These are phyloP conservation scores for Fusarium paranaense DNA, from an alignment of 2,329 filamentous ascomycete genomes.

Conservation along the genomic window DNA sequence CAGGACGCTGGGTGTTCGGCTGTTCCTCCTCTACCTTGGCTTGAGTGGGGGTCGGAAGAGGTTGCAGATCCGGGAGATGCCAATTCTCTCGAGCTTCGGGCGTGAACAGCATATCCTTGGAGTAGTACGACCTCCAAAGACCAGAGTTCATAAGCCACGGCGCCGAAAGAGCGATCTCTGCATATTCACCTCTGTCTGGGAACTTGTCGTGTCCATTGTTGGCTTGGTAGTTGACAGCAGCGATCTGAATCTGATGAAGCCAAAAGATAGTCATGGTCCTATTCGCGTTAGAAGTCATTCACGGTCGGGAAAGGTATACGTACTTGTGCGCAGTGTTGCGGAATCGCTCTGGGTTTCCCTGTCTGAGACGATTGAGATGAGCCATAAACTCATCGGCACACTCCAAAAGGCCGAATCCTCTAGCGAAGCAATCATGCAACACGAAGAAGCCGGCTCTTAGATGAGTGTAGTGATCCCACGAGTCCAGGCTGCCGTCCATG, in stretches of 20 bases:
- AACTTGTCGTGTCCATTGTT: constrained; percentile 13
- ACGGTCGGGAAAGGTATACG: not conserved
- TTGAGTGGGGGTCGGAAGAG: constrained; percentile 38
- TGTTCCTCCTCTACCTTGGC: not conserved
- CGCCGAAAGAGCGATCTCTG: constrained; percentile 38
- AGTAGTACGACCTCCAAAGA: constrained; percentile 49
- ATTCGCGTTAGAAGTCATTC: not conserved
- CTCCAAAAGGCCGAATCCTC: constrained; percentile 39
- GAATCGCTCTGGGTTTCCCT: constrained; percentile 45
- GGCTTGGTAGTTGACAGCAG: constrained; percentile 42
- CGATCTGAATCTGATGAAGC: constrained; percentile 49
- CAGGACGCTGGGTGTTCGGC: not conserved
- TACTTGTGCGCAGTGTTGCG: constrained; percentile 50
- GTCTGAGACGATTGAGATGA: constrained; percentile 42
- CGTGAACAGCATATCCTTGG: constrained; percentile 48
- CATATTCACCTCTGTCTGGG: constrained; percentile 36
- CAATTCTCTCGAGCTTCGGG: constrained; percentile 44
- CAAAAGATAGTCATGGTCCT: constrained; percentile 52
- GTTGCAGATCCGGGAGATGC: constrained; percentile 47
- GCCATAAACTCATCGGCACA: constrained; percentile 47
- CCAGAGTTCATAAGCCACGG: constrained; percentile 46
- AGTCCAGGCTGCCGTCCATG: constrained; percentile 39
- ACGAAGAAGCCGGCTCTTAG: constrained; percentile 50
- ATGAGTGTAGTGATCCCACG: constrained; percentile 51
- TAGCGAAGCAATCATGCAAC: constrained; percentile 43